These are phyloP conservation scores for Earliella scabrosa DNA, from an alignment of 1,284 basidiomycete species.

Conservation along the genomic window DNA sequence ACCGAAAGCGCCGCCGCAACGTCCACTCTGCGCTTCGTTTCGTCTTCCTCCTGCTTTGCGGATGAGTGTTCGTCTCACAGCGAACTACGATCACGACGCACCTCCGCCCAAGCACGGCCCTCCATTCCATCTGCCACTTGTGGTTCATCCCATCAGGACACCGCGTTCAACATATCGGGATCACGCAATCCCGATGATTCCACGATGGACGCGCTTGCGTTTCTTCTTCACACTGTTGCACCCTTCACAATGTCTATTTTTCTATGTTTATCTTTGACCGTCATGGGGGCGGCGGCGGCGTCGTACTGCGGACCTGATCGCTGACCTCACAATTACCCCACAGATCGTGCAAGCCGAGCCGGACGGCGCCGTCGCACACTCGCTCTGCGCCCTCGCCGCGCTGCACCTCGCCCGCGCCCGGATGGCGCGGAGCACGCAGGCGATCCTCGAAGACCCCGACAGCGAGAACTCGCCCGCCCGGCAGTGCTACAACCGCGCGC, in stretches of 20 bases:
- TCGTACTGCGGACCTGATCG: background rate
- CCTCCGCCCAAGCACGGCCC: background rate
- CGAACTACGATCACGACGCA: background rate
- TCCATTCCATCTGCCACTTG: background rate
- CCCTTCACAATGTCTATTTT: background rate
- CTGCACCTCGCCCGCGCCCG: slow-evolving; percentile 68
- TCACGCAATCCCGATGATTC: slow-evolving; percentile 5
- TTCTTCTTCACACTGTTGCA: too few relatives aligned
- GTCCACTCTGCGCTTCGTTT: background rate
- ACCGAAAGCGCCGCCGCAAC: background rate
- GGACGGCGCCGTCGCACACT: slow-evolving; percentile 67
- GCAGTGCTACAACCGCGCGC: slow-evolving; percentile 70
- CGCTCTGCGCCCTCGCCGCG: slow-evolving; percentile 75
- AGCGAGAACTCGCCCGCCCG: slow-evolving; percentile 62
- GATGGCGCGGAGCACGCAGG: slow-evolving; percentile 50
- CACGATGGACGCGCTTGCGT: background rate
- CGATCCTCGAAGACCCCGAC: slow-evolving; percentile 50
- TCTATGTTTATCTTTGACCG: background rate
- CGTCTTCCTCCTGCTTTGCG: background rate
- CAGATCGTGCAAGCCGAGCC: slow-evolving; percentile 70
- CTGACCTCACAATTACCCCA: slow-evolving; percentile 12
- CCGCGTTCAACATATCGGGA: slow-evolving; percentile 2
- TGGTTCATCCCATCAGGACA: background rate
- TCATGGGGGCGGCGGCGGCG: background rate
- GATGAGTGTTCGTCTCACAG: background rate